These are phyloP conservation scores for Baorangia bicolor DNA, from an alignment of 768 basidiomycete species.

Conservation along the genomic window DNA sequence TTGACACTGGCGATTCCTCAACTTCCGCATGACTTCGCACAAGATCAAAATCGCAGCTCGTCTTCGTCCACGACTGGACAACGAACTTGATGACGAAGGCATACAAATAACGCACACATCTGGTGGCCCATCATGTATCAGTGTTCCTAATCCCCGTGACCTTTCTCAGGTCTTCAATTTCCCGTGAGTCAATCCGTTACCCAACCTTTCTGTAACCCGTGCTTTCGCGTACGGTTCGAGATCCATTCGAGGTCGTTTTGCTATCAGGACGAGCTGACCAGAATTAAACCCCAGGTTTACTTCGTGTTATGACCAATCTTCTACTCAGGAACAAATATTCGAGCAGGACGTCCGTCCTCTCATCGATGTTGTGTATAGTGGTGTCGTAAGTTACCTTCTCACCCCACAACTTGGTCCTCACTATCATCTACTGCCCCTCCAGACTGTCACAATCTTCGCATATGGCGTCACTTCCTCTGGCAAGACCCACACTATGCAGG, in stretches of 20 bases:
- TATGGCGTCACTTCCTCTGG: slow-evolving; percentile 92
- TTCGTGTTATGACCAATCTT: slow-evolving; percentile 69
- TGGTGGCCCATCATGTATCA: slow-evolving; percentile 48
- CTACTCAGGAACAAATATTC: slow-evolving; percentile 78
- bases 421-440: background rate
- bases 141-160: slow-evolving; percentile 71
- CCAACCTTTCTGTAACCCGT: background rate
- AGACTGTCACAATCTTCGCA: slow-evolving; percentile 87
- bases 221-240: slow-evolving; percentile 1
- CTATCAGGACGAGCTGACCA: slow-evolving; percentile 2
- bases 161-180: slow-evolving; percentile 72
- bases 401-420: background rate
- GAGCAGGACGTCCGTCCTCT: slow-evolving; percentile 72
- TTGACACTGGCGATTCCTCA: background rate
- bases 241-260: background rate
- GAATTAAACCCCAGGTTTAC: slow-evolving; percentile 50
- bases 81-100: slow-evolving; percentile 62
- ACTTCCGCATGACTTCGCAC: slow-evolving; percentile 29
- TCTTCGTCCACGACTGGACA: slow-evolving; percentile 60
- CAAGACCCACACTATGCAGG: slow-evolving; percentile 94
- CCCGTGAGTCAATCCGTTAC: slow-evolving; percentile 45
- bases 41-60: slow-evolving; percentile 74
- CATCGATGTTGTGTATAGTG: slow-evolving; percentile 73
- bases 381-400: slow-evolving; percentile 52
- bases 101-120: slow-evolving; percentile 50